These are phyloP conservation scores for Phanerodontia chrysosporium DNA, from an alignment of 768 basidiomycete species.

Conservation along the genomic window DNA sequence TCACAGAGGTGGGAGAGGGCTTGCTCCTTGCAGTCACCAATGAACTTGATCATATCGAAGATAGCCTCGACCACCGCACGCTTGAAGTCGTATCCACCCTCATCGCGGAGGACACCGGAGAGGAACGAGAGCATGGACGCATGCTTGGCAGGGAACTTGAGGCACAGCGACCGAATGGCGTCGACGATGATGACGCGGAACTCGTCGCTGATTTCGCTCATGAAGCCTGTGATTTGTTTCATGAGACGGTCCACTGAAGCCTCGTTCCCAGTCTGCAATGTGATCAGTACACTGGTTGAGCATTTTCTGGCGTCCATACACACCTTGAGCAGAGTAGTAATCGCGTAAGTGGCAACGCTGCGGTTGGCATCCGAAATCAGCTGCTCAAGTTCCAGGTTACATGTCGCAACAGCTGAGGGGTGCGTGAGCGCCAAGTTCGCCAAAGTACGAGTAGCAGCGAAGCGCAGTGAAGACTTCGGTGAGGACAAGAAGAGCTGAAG, in stretches of 20 bases:
- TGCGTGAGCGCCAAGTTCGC: slow-evolving; percentile 84
- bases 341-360: slow-evolving; percentile 96
- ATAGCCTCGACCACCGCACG: slow-evolving; percentile 98
- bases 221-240: slow-evolving; percentile 98
- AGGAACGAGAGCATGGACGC: slow-evolving; percentile 96
- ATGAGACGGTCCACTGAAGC: slow-evolving; percentile 98
- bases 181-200: slow-evolving; percentile 99
- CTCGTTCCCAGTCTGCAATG: slow-evolving; percentile 90
- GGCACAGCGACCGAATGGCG: slow-evolving; percentile 94
- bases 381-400: slow-evolving; percentile 95
- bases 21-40: slow-evolving; percentile 92
- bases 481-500: slow-evolving; percentile 95
- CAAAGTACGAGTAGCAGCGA: slow-evolving; percentile 94
- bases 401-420: slow-evolving; percentile 80
- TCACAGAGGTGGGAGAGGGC: slow-evolving; percentile 98
- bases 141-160: slow-evolving; percentile 98
- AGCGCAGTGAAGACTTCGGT: slow-evolving; percentile 92
- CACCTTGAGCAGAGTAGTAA: slow-evolving; percentile 96
- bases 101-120: slow-evolving; percentile 93
- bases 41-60: slow-evolving; percentile 99
- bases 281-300: slow-evolving; percentile 9
- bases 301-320: slow-evolving; percentile 6
- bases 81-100: slow-evolving; percentile 99
- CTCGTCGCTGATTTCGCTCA: slow-evolving; percentile 99
- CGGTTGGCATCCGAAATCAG: slow-evolving; percentile 94